Conservation (phyloP, 495 filamentous ascomycete species). For the Trichocladium antarcticum region DNA sequence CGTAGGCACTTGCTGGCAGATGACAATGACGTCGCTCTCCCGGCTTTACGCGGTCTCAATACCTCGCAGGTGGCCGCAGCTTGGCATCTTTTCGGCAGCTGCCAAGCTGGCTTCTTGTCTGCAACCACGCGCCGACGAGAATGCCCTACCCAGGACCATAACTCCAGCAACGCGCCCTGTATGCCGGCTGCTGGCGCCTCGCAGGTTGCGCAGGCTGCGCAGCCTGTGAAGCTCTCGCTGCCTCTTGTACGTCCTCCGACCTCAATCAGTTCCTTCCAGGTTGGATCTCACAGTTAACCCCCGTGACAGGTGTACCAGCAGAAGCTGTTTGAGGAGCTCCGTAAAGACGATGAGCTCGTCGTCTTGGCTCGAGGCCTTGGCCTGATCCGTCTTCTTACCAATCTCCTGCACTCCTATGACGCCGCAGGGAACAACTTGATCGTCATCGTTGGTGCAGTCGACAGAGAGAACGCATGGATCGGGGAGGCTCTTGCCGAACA, state of each 20-base stretch:
- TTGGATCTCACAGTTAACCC: background rate
- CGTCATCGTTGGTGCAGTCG: slow-evolving; percentile 79
- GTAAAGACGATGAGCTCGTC: slow-evolving; percentile 84
- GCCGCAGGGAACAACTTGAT: slow-evolving; percentile 89
- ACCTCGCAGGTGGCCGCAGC: background rate
- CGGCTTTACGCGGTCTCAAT: background rate
- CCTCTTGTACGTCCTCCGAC: slow-evolving; percentile 53
- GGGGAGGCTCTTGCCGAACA: slow-evolving; percentile 90
- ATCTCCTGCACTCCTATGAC: slow-evolving; percentile 92
- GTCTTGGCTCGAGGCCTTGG: slow-evolving; percentile 85
- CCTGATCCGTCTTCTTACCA: slow-evolving; percentile 79
- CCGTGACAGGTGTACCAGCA: slow-evolving; percentile 61
- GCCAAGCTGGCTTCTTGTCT: too few relatives aligned
- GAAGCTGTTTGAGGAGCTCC: slow-evolving; percentile 82
- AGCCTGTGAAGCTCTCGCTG: slow-evolving; percentile 83
- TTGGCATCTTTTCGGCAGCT: background rate
- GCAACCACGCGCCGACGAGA: background rate
- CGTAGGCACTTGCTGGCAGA: background rate
- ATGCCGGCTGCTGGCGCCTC: slow-evolving; percentile 20
- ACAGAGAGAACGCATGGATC: slow-evolving; percentile 89
- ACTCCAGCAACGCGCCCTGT: slow-evolving; percentile 4
- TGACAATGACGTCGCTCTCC: slow-evolving; percentile 3
- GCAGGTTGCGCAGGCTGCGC: slow-evolving; percentile 32
- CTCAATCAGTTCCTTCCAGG: background rate
- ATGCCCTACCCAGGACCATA: background rate